These are phyloP conservation scores for Calonectria pseudoturangicola DNA, from an alignment of 2,329 filamentous ascomycete genomes.

Conservation along the genomic window DNA sequence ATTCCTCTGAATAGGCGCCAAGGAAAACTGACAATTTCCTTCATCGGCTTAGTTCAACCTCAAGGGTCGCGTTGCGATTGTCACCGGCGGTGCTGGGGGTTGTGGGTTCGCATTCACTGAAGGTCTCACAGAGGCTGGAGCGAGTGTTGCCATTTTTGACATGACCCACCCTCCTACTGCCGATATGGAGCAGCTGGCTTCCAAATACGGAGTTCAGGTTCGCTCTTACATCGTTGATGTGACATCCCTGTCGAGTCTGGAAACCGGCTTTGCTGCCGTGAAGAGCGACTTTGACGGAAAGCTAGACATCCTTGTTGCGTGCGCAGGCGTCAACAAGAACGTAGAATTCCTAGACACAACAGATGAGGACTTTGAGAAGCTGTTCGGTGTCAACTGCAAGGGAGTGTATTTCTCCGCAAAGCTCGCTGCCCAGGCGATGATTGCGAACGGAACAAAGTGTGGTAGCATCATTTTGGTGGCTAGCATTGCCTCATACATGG, in stretches of 20 bases:
- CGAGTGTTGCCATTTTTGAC: conserved; percentile 75
- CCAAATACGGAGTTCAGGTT: conserved; percentile 63
- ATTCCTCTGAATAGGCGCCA: neutral
- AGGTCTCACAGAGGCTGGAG: conserved; percentile 75
- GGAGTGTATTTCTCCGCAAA: conserved; percentile 76
- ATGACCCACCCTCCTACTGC: conserved; percentile 70
- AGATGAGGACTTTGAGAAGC: conserved; percentile 77
- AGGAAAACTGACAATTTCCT: conserved; percentile 20
- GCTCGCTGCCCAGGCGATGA: conserved; percentile 70
- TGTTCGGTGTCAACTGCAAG: conserved; percentile 80
- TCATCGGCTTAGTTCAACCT: conserved; percentile 64
- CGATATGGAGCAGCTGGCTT: conserved; percentile 65
- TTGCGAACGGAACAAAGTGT: conserved; percentile 68
- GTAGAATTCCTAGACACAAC: conserved; percentile 77
- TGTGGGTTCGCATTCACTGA: conserved; percentile 77
- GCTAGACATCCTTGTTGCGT: conserved; percentile 75
- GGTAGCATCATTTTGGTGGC: conserved; percentile 73
- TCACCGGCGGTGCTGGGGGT: conserved; percentile 74
- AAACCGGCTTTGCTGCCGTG: conserved; percentile 67
- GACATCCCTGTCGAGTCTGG: conserved; percentile 68
- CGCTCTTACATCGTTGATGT: conserved; percentile 71
- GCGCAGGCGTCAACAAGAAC: conserved; percentile 73
- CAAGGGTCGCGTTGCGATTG: conserved; percentile 65
- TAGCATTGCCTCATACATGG: conserved; percentile 71
- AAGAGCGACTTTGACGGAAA: conserved; percentile 67